These are phyloP conservation scores for Sporisorium reilianum DNA, from an alignment of 1,284 basidiomycete genomes.

Conservation along the genomic window DNA sequence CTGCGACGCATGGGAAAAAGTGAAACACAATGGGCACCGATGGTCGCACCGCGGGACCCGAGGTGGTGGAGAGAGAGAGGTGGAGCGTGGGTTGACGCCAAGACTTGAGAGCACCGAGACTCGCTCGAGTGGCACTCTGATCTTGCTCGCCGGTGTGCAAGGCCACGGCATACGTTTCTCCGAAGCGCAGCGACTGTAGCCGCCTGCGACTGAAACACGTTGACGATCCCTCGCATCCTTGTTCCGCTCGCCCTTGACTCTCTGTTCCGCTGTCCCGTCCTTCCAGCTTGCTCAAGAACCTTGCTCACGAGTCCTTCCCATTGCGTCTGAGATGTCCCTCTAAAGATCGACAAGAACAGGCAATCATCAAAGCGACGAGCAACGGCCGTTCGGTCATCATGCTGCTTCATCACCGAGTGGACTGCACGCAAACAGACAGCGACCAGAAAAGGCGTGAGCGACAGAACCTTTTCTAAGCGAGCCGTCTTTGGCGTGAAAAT, in stretches of 20 bases:
- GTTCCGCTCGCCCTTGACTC: background rate
- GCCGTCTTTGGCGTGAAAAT: background rate
- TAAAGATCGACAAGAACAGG: too few species aligned
- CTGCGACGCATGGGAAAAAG: background rate
- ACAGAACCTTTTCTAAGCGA: constrained; percentile 2
- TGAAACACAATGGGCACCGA: constrained; percentile 1
- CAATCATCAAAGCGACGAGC: too few species aligned
- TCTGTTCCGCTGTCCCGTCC: constrained; percentile 1
- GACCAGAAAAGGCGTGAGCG: constrained; percentile 1
- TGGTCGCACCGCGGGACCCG: background rate
- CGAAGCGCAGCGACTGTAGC: background rate
- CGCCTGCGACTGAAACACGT: constrained; percentile 3
- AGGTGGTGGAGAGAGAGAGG: background rate
- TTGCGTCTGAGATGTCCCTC: too few species aligned
- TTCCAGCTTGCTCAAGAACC: background rate
- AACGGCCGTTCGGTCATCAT: background rate
- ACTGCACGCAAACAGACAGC: too few species aligned
- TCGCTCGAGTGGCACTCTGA: too few species aligned
- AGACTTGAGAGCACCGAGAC: background rate
- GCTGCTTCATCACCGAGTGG: background rate
- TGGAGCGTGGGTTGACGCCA: background rate
- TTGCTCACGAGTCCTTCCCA: too few species aligned
- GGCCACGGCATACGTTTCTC: background rate
- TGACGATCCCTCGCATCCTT: constrained; percentile 3
- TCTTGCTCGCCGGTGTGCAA: background rate